A percentile compares a stretch with the other conserved stretches of the same genome.
Evolutionary conservation across 345 rosid species (phyloP).

Genomic region (Camelina laxa): DNA sequence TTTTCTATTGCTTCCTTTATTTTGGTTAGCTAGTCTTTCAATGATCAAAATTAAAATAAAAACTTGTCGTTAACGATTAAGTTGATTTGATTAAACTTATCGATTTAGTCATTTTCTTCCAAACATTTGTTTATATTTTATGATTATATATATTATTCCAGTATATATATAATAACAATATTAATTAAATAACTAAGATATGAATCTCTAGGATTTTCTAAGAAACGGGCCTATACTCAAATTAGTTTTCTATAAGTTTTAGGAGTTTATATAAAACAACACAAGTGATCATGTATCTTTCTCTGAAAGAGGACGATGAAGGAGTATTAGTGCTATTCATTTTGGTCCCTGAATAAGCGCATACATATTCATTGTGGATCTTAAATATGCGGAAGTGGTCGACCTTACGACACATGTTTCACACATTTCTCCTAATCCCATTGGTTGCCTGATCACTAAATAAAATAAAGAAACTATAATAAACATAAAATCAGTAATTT

Average conservation of each 20-base stretch:
- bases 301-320: not conserved
- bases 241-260: not conserved
- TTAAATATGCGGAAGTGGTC: not conserved
- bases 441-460: not conserved
- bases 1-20: constrained; percentile 3
- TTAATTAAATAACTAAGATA: not conserved
- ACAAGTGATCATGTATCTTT: too few species aligned
- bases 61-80: not conserved
- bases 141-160: not conserved
- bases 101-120: not conserved
- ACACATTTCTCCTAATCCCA: not conserved
- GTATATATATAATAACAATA: not conserved
- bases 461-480: not conserved
- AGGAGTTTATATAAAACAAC: not conserved
- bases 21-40: not conserved
- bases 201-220: not conserved
- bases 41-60: not conserved
- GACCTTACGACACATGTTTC: not conserved
- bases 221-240: not conserved
- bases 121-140: not conserved
- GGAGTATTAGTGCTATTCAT: not conserved
- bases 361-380: not conserved
- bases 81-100: not conserved
- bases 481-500: not conserved
- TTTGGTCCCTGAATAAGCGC: not conserved